Evolutionary conservation across 176 grass and related monocot species (phyloP), one percentile per base, ranked within the genome.

Genomic region (Triticum aestivum): DNA sequence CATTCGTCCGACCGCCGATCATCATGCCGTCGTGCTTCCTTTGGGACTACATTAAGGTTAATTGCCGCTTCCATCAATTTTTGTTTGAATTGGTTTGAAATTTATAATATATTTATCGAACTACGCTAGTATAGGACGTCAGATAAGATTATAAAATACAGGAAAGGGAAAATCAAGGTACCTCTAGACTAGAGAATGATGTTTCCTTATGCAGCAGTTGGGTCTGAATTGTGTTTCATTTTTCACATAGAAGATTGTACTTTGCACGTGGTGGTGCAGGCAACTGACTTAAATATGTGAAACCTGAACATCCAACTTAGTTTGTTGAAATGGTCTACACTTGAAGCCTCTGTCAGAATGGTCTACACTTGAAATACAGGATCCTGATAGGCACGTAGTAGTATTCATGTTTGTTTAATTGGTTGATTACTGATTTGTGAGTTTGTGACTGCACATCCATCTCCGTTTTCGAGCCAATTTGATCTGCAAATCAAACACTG

Each of bases 11-110:
- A 9, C 97, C 94, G 37, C 97, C 90, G 2, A 68, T 37, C 82
- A 72, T 98, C 82, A 92, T 98, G 94, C 97, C 97, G 8, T 87
- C 97, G 2, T 96, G 94, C 85, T 96, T 92, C 86, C 89, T 98
- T n/a, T 87, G 88, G 66, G 96, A 98, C 77, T 98, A 98, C 69
- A 98, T 98, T 59, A 82, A 92, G 91, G 96, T 98, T 65, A 9
- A 39, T 38, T 33, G 1, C 61, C 1, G 9, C 27, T 54, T 65
- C 42, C 13, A 38, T 63, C 30, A 20, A 59, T 58, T 81, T 64
- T 59, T 79, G 42, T 20, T 83, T 35, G 29, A 77, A 81, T 84
- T 56, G 6, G 70, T 38, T 70, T 70, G 15, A 73, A 35, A 65
- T 34, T 80, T 4, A 63, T 4, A 41, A 8, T 70, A 20, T 27